phyloP scores from a whole-genome alignment of 139 green algal species.

The Picochlorum sp. region DNA sequence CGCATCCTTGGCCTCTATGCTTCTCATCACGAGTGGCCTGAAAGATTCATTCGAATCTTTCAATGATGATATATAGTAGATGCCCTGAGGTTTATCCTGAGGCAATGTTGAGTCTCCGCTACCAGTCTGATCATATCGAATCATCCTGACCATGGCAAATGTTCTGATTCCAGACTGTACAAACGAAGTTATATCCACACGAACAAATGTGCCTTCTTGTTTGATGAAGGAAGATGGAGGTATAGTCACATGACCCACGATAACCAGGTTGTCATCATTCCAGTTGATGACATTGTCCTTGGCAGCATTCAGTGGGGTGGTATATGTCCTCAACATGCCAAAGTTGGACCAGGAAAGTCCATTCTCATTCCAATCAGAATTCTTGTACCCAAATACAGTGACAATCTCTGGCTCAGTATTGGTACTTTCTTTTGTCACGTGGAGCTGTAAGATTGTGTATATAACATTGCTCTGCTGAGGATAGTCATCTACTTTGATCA shows the following conservation, averaged over 20 bases:
- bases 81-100: not conserved
- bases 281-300: not conserved
- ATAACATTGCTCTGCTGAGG: not conserved
- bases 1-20: not conserved
- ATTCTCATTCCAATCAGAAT: not conserved
- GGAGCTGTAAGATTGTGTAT: not conserved
- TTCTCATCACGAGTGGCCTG: not conserved
- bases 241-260: not conserved
- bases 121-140: not conserved
- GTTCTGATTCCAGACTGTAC: not conserved
- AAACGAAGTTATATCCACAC: not conserved
- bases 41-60: not conserved
- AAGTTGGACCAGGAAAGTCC: not conserved
- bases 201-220: not conserved
- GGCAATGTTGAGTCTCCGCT: not conserved
- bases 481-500: constrained; percentile 1
- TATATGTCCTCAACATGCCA: not conserved
- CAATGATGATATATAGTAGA: not conserved
- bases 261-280: not conserved
- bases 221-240: not conserved
- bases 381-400: not conserved
- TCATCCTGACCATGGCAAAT: not conserved
- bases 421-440: not conserved
- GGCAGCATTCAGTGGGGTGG: not conserved
- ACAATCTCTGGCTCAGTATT: not conserved